Conservation (phyloP, 768 basidiomycete genomes). For the Leccinum uliginosum region DNA sequence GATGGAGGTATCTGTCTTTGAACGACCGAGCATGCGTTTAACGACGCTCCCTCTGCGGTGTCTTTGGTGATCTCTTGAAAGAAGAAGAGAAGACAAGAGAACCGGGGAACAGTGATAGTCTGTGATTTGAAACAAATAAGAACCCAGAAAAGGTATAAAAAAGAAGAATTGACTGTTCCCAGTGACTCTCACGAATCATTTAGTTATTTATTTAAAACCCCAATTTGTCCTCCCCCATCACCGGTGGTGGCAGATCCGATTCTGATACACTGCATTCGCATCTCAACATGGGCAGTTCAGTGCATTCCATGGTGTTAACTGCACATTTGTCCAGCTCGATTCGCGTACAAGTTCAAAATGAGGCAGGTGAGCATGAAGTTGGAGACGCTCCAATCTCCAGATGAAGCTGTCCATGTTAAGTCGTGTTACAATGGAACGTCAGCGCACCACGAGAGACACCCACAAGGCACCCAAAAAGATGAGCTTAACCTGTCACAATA, state of each 20-base stretch:
- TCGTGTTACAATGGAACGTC: not conserved
- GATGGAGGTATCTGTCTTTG: slow-evolving; percentile 57
- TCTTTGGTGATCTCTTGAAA: slow-evolving; percentile 5
- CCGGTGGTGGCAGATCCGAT: not conserved
- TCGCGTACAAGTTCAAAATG: slow-evolving; percentile 31
- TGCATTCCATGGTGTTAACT: not conserved
- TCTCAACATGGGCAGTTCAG: slow-evolving; percentile 6
- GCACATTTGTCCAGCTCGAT: not conserved
- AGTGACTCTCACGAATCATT: not conserved
- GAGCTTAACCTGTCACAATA: slow-evolving; percentile 16
- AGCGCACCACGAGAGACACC: not conserved
- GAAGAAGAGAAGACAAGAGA: not conserved
- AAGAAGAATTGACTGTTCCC: not conserved
- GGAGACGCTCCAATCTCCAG: slow-evolving; percentile 33
- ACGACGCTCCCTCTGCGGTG: slow-evolving; percentile 37
- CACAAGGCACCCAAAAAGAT: slow-evolving; percentile 21
- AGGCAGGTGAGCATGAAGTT: slow-evolving; percentile 32
- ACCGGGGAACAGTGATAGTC: not conserved
- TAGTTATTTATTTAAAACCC: too few relatives aligned
- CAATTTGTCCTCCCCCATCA: not conserved
- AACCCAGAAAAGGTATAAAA: not conserved
- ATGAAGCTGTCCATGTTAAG: slow-evolving; percentile 25
- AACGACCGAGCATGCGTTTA: slow-evolving; percentile 69
- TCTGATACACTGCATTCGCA: not conserved
- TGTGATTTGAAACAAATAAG: not conserved